These are phyloP conservation scores for Epichloe bromicola DNA, from an alignment of 2,329 filamentous ascomycete genomes.

Conservation along the genomic window DNA sequence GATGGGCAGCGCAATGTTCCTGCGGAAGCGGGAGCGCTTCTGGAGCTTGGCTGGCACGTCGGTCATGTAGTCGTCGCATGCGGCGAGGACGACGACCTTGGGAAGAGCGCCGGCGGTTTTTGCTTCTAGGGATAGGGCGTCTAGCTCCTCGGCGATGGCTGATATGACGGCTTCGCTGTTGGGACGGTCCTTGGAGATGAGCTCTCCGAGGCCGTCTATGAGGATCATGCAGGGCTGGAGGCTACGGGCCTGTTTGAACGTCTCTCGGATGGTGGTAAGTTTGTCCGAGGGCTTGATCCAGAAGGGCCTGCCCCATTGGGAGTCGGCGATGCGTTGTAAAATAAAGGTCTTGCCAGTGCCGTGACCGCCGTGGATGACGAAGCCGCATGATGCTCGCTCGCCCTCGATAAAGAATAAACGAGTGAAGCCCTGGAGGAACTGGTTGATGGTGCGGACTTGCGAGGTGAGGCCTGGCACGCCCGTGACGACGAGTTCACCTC, in stretches of 20 bases:
- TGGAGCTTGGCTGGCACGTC: constrained; percentile 60
- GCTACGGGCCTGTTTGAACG: constrained; percentile 55
- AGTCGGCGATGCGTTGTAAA: constrained; percentile 51
- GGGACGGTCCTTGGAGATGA: constrained; percentile 48
- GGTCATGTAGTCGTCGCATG: constrained; percentile 56
- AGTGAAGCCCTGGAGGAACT: constrained; percentile 46
- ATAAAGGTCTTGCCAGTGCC: constrained; percentile 78
- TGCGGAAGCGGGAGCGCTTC: constrained; percentile 48
- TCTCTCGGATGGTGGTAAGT: constrained; percentile 46
- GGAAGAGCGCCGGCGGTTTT: constrained; percentile 26
- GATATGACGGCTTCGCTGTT: constrained; percentile 37
- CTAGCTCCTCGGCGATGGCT: constrained; percentile 40
- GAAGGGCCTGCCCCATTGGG: constrained; percentile 59
- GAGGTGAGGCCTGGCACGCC: constrained; percentile 55
- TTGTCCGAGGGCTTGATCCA: constrained; percentile 45
- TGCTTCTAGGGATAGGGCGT: constrained; percentile 33
- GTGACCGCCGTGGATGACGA: constrained; percentile 67
- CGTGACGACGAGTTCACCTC: constrained; percentile 30
- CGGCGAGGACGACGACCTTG: constrained; percentile 59
- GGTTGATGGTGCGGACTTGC: constrained; percentile 54
- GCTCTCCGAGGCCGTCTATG: constrained; percentile 62
- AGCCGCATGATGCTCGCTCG: constrained; percentile 34
- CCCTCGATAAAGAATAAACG: constrained; percentile 17
- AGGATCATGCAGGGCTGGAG: constrained; percentile 65
- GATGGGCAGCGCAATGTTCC: constrained; percentile 61